Evolutionary conservation across 2,329 filamentous ascomycete species (phyloP).

Genomic region (Cryphonectria carpinicola): DNA sequence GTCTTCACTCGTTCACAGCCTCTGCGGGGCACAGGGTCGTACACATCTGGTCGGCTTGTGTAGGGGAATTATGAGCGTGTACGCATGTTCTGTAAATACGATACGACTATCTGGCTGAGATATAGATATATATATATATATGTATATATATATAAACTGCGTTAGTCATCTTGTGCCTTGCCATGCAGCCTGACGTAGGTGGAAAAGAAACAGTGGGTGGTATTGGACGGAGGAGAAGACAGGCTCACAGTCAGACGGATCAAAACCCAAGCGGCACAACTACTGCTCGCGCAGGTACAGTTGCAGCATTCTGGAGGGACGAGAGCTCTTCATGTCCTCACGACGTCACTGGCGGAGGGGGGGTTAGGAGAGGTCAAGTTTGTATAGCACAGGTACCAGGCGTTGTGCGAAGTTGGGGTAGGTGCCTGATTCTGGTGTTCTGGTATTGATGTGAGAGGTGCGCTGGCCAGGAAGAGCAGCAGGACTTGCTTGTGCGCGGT

Average conservation of each 20-base stretch:
- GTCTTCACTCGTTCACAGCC: constrained; percentile 11
- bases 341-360: constrained; percentile 1
- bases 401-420: too few species aligned
- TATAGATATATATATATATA: background rate
- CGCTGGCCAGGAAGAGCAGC: background rate
- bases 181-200: constrained; percentile 8
- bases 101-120: background rate
- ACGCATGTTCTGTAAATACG: constrained; percentile 20
- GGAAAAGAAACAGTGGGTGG: background rate
- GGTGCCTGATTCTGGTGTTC: background rate
- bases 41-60: constrained; percentile 17
- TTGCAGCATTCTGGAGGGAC: background rate
- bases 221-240: background rate
- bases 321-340: constrained; percentile 6
- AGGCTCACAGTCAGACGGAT: constrained; percentile 5
- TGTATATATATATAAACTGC: background rate
- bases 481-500: constrained; percentile 2
- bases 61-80: constrained; percentile 5
- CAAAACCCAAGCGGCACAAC: background rate
- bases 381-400: constrained; percentile 1
- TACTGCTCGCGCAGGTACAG: constrained; percentile 12
- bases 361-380: background rate
- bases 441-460: background rate
- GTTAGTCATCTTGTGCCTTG: background rate
- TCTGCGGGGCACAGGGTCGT: constrained; percentile 11